Evolutionary conservation across 2,329 filamentous ascomycete species (phyloP), one percentile per base, ranked within the genome.

Genomic region (Coleophoma crateriformis): DNA sequence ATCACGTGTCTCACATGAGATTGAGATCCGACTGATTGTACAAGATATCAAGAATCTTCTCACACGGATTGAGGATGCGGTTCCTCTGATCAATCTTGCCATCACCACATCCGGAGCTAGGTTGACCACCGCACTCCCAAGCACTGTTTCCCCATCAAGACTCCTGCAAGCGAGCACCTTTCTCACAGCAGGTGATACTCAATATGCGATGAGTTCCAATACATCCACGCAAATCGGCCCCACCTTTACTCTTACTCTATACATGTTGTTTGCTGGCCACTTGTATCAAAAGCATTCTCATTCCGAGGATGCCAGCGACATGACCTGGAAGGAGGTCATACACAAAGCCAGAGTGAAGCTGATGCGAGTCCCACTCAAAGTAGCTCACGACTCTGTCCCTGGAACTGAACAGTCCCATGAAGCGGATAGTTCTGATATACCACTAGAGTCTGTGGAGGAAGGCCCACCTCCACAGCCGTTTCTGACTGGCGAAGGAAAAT

Each of bases 261-360:
- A 97, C 67, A 96, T 97, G 90, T 78, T 97, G 1, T 99, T 97
- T 61, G 77, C 85, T 2, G 87, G 90, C 2, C 90, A 97, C 66
- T 73, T 84, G 3, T 71, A 58, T 34, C 70, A 79, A 37, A 71
- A 75, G 3, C 74, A 60, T 14, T 50, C 58, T 41, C 54, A 59
- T 40, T 49, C 56, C 39, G 56, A 61, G 8, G 55, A 47, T 35
- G 48, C 54, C 37, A 58, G 59, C 47, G 59, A 62, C 41, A 61
- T 90, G 0, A 87, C 91, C 1, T 97, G 94, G 94, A 94, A 97
- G 64, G 92, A 99, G 65, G 90, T 95, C 38, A 85, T 96, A 53
- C 91, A 97, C 71, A 99, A 97, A 67, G 88, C 90, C 15, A 81
- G 84, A 37, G 82, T 96, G 12, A 89, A 90, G 50, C 74, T 99